Base-by-base conservation (phyloP, 768 basidiomycete genomes). In the Rhizopogon vesiculosus region DNA sequence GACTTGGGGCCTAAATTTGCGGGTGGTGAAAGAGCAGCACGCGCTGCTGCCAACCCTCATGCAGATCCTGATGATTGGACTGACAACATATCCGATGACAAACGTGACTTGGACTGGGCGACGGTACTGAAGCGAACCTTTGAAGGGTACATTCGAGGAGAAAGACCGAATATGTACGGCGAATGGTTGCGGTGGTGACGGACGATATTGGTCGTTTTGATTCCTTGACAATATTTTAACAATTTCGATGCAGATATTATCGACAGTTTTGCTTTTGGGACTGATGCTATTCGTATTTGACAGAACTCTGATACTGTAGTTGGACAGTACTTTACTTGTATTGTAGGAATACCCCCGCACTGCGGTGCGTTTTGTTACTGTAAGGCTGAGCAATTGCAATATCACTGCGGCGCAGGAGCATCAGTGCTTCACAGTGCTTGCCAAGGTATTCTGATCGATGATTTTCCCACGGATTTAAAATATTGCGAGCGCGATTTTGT, bases 121-220 rank as follows among this genome's bases (percentile, higher is more conserved):
- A 80, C 87, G 16, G 93, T 96, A 45, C 69, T 96, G 56, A 98
- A 98, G 76, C 77, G 95, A 72, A 93, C 91, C n/a, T 95, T 96
- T 68, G 95, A 98, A 74, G 81, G 84, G 52, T 96, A 90, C 69
- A 69, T 97, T 52, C 78, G 94, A 6, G 89, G 86, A 1, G 93
- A 97, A 70, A 72, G 83, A 31, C 92, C 94, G 19, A 97, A 95
- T 67, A 91, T 93, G 90, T 94, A 94, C 70, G 92, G 93, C 35
- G 93, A 94, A 73, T 83, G 80, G 81, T 42, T 74, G 7, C 56
- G 46, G 22, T 60, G 69, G 64, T 63, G 62, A 53, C 41, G 15
- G 28, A 7, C 18, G 19, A 19, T 39, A 19, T 38, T 38, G 5
- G 13, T 12, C 10, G 2, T 8, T 35, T 35, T 13, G 35, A 38